Percentiles rank a stretch among this genome's conserved stretches.
phyloP scores from a whole-genome alignment of 768 basidiomycete genomes.

The Phylloporus sp. region DNA sequence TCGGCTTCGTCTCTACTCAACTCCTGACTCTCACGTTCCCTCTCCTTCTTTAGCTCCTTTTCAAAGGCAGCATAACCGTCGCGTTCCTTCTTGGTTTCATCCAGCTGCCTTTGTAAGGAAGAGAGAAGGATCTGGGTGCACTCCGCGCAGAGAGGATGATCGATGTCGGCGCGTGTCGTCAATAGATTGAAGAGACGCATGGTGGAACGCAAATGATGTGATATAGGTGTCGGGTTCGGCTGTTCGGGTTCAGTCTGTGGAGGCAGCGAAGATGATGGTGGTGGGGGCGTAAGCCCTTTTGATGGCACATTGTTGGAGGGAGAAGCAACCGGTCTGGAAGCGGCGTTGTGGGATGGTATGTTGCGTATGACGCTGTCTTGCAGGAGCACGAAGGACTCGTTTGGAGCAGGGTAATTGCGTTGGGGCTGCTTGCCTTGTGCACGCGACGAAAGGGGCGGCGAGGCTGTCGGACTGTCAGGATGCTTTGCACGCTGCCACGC shows the following conservation, averaged over 20 bases:
- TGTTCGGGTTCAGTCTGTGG: slow-evolving; percentile 47
- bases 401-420: slow-evolving; percentile 52
- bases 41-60: slow-evolving; percentile 77
- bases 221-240: slow-evolving; percentile 65
- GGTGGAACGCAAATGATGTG: slow-evolving; percentile 73
- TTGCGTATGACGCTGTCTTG: slow-evolving; percentile 76
- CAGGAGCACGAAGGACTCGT: slow-evolving; percentile 87
- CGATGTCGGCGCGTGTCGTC: slow-evolving; percentile 72
- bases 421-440: slow-evolving; percentile 59
- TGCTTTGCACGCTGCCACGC: slow-evolving; percentile 60
- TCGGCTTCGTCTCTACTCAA: slow-evolving; percentile 60
- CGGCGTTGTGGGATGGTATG: slow-evolving; percentile 52
- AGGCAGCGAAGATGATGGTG: slow-evolving; percentile 23
- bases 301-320: slow-evolving; percentile 30
- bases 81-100: slow-evolving; percentile 86
- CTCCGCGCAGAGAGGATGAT: slow-evolving; percentile 93
- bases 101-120: slow-evolving; percentile 72
- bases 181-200: slow-evolving; percentile 71
- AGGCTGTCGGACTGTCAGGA: slow-evolving; percentile 28
- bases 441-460: slow-evolving; percentile 46
- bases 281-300: slow-evolving; percentile 24
- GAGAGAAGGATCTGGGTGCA: slow-evolving; percentile 81
- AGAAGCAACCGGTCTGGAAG: slow-evolving; percentile 40
- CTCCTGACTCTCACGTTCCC: slow-evolving; percentile 63
- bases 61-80: slow-evolving; percentile 94